Base-by-base conservation (phyloP, 192 early-diverging fungal genomes). In the Backusella psychrophila region DNA sequence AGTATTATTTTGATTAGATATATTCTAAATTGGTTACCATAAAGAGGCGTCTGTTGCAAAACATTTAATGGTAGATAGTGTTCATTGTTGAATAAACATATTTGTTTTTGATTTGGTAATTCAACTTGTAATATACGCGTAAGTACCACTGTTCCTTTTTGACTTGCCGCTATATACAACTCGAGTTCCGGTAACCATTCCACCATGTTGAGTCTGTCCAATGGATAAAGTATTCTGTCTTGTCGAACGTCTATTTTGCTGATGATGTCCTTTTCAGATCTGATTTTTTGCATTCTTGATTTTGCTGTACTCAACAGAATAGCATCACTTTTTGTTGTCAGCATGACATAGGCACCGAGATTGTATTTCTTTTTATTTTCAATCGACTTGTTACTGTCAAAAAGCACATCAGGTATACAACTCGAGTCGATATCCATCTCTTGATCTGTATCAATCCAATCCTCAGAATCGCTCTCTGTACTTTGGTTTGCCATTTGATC, bases 111-210 rank as follows among this genome's bases (percentile, higher is more conserved):
- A 35, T 66, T 59, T 4, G 66, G 72, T 21, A 78, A 72, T 26
- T 77, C 69, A 2, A 81, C 53, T 46, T 77, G 80, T 14, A 81
- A 56, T 14, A 81, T 19, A 31, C 80, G 66, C 34, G 74, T 63
- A 36, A 81, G 33, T 12, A 73, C 76, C 9, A 81, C 80, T 34
- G 59, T 72, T 49, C 80, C 80, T 53, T 77, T 81, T 46, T 81
- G 80, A 33, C 73, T 75, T 3, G 73, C 80, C 1, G 66, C 46
- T 34, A 81, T 42, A 34, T 59, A 66, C 12, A 81, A 21, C 41
- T 81, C 80, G 67, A 81, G 29, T 17, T 81, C 80, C 4, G 80
- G 76, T 42, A 81, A 36, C 80, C 80, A 81, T 66, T 81, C 80
- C 14, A 78, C 63, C 42, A 81, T 53, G 52, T 72, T 72, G 4